Conservation (phyloP, 208 protist genomes). For the Naegleria lovaniensis region DNA sequence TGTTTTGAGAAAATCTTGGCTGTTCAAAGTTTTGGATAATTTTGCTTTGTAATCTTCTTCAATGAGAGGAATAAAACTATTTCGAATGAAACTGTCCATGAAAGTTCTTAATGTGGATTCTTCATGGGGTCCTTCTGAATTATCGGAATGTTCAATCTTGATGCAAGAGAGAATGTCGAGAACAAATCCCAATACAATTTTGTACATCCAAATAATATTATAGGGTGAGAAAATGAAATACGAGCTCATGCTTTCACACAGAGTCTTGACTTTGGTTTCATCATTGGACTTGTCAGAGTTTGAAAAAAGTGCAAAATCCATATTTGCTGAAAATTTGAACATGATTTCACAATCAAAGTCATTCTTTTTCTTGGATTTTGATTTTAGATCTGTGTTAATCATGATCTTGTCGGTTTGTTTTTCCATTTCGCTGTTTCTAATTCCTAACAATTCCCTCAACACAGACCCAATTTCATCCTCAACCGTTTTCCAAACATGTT, state of each 20-base stretch:
- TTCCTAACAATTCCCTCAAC: not conserved
- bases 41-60: not conserved
- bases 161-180: not conserved
- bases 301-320: not conserved
- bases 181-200: not conserved
- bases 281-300: not conserved
- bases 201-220: conserved; percentile 20
- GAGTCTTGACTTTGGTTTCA: not conserved
- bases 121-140: not conserved
- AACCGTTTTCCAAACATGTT: conserved; percentile 13
- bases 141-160: not conserved
- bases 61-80: not conserved
- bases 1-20: not conserved
- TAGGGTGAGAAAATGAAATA: conserved; percentile 12
- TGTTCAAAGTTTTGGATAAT: not conserved
- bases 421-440: not conserved
- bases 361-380: not conserved
- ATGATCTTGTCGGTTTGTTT: not conserved
- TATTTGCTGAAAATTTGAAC: not conserved
- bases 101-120: not conserved
- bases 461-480: not conserved
- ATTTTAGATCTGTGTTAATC: not conserved
- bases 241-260: not conserved
- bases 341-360: not conserved
- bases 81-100: not conserved